Base-by-base conservation (phyloP, 768 basidiomycete species). In the Trametes cingulata region DNA sequence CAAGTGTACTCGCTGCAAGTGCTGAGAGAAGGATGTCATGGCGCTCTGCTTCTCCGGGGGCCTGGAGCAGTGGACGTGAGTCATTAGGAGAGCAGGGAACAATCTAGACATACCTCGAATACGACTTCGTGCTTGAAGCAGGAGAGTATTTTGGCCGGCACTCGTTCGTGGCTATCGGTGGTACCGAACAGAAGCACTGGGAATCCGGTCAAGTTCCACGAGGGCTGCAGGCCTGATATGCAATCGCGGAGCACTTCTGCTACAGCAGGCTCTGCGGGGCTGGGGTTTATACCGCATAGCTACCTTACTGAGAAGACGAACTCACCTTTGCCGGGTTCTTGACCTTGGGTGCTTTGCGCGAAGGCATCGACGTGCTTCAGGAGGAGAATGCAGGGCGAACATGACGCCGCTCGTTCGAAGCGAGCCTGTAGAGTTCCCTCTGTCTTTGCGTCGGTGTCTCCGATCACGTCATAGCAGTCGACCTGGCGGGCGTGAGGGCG, bases 71-170 rank as follows among this genome's bases (percentile, higher is more conserved):
- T 25, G 0, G 58, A 3, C 59, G 25, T 19, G 10, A 19, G 12
- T 39, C 48, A 33, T 6, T 29, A 2, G 20, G 8, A 22, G 2
- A 61, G 14, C 14, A 46, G 27, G 47, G 29, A 22, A 14, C 40
- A 58, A 6, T 40, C 12, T 17, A 33, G 22, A 13, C 17, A 66
- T 62, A 93, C 94, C 77, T 91, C 84, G 43, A 95, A 83, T 1
- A 72, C 69, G 20, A 97, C 76, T 64, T 93, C 89, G 68, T 95
- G 91, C 70, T 97, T 98, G 76, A 98, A 96, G 59, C 80, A 84
- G 8, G 82, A 79, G 22, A 89, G 69, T 1, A 96, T 73, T 2
- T 79, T 78, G 1, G 82, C 69, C 2, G 91, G 85, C 15, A 95
- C 76, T 19, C 80, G 79, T n/a, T 83, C 83, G 3, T 80, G 74